phyloP scores from a whole-genome alignment of 106 monocot genomes.

The Dendrobium chrysotoxum region DNA sequence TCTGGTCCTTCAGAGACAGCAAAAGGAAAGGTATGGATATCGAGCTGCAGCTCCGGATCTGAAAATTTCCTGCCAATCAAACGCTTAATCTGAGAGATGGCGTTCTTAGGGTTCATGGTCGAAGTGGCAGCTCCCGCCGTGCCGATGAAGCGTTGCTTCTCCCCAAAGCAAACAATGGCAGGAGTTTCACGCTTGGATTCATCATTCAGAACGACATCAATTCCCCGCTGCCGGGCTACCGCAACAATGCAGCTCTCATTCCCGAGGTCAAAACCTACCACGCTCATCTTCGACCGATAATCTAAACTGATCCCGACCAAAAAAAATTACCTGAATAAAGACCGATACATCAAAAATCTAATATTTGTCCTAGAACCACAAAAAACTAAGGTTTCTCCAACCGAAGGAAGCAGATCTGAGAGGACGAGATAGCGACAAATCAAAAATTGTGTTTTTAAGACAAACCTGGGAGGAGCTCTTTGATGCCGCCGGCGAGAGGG shows the following conservation, averaged over 20 bases:
- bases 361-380: neutral
- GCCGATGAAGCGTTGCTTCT: constrained; percentile 64
- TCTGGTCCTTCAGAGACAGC: constrained; percentile 37
- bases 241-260: constrained; percentile 67
- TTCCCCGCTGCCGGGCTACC: constrained; percentile 59
- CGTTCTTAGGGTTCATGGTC: constrained; percentile 50
- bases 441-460: neutral
- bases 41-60: constrained; percentile 44
- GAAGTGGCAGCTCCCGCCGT: constrained; percentile 49
- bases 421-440: neutral
- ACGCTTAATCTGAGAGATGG: constrained; percentile 57
- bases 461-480: neutral
- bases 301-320: neutral
- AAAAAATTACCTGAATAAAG: neutral
- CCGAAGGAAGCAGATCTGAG: constrained; percentile 5
- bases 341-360: neutral
- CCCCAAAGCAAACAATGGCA: constrained; percentile 46
- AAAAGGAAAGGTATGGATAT: constrained; percentile 34
- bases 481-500: neutral
- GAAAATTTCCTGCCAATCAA: constrained; percentile 44
- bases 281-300: constrained; percentile 24
- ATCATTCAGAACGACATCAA: constrained; percentile 72
- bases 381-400: neutral
- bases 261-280: constrained; percentile 68
- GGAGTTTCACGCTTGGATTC: constrained; percentile 75